Percentiles rank a stretch among this genome's conserved stretches.
Evolutionary conservation across 78 protist species (phyloP).

Genomic region (Dictyostelium firmibasis): DNA sequence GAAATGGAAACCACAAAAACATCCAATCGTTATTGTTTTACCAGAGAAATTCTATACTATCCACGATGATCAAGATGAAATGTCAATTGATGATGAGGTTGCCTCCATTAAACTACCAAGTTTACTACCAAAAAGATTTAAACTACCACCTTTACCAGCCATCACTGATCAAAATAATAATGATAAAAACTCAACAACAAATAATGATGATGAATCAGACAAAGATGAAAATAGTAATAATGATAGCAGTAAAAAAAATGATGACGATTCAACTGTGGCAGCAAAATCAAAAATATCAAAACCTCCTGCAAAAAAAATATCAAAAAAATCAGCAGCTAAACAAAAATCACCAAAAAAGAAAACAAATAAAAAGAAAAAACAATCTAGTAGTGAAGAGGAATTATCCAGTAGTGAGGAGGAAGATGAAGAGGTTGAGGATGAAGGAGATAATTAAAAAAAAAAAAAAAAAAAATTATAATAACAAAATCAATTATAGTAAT

Average conservation of each 20-base stretch:
- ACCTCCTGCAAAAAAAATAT: neutral
- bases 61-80: neutral
- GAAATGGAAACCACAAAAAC: slow-evolving; percentile 66
- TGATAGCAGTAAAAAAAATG: neutral
- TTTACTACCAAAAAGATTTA: neutral
- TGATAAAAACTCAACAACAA: neutral
- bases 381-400: neutral
- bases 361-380: neutral
- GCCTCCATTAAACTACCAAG: neutral
- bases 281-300: neutral
- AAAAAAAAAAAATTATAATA: neutral
- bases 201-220: neutral
- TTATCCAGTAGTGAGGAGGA: neutral
- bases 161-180: neutral
- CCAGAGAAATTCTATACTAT: neutral
- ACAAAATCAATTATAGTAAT: neutral
- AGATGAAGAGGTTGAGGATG: neutral
- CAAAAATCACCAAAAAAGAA: neutral
- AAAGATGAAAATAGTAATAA: neutral
- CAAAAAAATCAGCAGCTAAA: neutral
- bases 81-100: neutral
- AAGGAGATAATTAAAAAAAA: neutral
- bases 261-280: neutral
- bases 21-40: slow-evolving; percentile 3
- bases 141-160: slow-evolving; percentile 20